Percentiles rank a stretch among this genome's conserved stretches.
phyloP scores from a whole-genome alignment of 768 basidiomycete genomes.

The Kwoniella dejecticola region DNA sequence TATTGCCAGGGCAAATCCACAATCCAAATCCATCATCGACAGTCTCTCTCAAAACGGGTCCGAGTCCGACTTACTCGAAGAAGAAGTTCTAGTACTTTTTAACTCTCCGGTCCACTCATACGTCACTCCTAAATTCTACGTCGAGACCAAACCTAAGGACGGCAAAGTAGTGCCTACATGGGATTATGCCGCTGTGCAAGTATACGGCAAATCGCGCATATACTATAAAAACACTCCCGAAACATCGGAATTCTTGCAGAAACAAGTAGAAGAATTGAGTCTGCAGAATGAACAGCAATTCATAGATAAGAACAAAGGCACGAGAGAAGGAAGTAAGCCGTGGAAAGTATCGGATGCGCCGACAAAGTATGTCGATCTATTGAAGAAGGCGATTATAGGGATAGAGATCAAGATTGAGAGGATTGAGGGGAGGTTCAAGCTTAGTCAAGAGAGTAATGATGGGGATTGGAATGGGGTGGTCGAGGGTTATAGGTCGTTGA shows the following conservation, averaged over 20 bases:
- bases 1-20: constrained; percentile 54
- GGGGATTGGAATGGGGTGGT: constrained; percentile 54
- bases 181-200: constrained; percentile 54
- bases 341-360: constrained; percentile 54
- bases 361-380: constrained; percentile 41
- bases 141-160: constrained; percentile 47
- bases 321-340: not conserved
- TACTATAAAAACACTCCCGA: constrained; percentile 25
- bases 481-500: constrained; percentile 40
- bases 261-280: constrained; percentile 48
- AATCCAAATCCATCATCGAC: constrained; percentile 44
- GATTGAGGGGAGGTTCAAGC: constrained; percentile 53
- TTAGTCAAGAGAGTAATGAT: constrained; percentile 44
- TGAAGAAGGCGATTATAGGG: constrained; percentile 53
- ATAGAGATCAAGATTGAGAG: constrained; percentile 50
- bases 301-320: constrained; percentile 1
- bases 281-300: constrained; percentile 17
- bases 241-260: constrained; percentile 35
- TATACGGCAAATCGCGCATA: constrained; percentile 47
- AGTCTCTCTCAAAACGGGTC: not conserved
- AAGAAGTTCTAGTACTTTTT: constrained; percentile 54
- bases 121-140: constrained; percentile 53
- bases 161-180: constrained; percentile 56
- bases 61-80: constrained; percentile 15
- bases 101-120: constrained; percentile 50